Base-by-base conservation (phyloP, 1,284 basidiomycete genomes). In the Papiliotrema nemorosa region DNA sequence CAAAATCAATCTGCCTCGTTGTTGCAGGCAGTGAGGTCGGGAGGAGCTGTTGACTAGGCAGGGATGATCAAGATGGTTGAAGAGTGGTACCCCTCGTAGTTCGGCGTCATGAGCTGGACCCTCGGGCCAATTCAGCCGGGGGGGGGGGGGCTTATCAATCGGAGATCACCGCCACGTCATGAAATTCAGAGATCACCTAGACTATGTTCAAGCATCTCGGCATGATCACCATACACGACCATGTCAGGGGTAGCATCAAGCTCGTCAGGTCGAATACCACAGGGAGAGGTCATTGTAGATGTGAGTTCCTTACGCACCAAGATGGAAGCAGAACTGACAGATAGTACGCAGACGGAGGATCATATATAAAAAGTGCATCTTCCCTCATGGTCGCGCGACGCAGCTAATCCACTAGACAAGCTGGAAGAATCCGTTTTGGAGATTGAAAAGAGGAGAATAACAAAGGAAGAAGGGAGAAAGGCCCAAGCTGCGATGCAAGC, bases 271-370 rank as follows among this genome's bases (percentile, higher is more conserved):
- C 52, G 67, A n/a, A 55, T 67, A 41, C 65, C 67, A 22, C 66
- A 69, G 54, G 67, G 67, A 29, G 69, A 72, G 47, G 67, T 72
- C 13, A 59, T 72, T 35, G 63, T 70, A 53, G 69, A 72, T 44
- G 70, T 72, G 48, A 58, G 69, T 52, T n/a, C 31, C n/a, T 36
- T 24, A 14, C 5, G 13, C 12, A 1, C 2, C 24, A n/a, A 26
- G 10, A 16, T 4, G 44, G 1, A 20, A 7, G 3, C 2, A 24
- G 29, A 38, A 39, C 59, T 59, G 41, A 58, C 16, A 33, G 31
- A 16, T 55, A 71, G 70, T 73, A 71, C 44, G 64, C 64, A 14
- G 70, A 73, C 49, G 68, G 68, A 18, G 70, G 70, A 25, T 55
- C 55, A 44, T 73, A 71, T 52, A 65, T 68, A 58, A 71, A 69